Conservation (phyloP, 306 rosid species). For the Dryas drummondii region DNA sequence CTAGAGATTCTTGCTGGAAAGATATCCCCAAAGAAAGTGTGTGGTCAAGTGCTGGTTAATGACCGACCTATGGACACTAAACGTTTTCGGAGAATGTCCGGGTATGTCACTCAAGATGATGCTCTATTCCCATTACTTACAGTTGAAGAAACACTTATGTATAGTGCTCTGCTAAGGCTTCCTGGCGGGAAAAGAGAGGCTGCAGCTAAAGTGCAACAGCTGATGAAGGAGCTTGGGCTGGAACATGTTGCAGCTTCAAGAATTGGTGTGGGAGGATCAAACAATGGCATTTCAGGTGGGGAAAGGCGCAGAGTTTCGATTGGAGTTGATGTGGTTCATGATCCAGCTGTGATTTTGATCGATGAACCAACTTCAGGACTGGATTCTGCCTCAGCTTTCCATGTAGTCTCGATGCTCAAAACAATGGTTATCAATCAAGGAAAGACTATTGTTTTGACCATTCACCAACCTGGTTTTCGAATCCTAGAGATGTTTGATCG, state of each 20-base stretch:
- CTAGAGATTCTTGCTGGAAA: conserved; percentile 86
- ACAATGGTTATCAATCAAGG: conserved; percentile 68
- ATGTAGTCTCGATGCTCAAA: conserved; percentile 72
- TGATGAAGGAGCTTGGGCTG: conserved; percentile 83
- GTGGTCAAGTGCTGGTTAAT: conserved; percentile 80
- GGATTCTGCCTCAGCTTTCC: conserved; percentile 96
- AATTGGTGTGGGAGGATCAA: conserved; percentile 58
- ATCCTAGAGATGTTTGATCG: conserved; percentile 68
- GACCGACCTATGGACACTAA: conserved; percentile 47
- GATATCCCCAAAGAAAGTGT: conserved; percentile 41
- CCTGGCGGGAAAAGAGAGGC: conserved; percentile 51
- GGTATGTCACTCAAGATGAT: conserved; percentile 84
- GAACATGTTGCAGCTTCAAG: conserved; percentile 71
- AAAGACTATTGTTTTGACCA: conserved; percentile 75
- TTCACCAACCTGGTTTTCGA: conserved; percentile 94
- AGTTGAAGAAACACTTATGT: conserved; percentile 85
- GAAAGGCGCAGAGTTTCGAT: conserved; percentile 92
- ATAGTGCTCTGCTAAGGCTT: conserved; percentile 80
- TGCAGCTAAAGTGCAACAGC: conserved; percentile 54
- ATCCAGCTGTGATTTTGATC: conserved; percentile 79
- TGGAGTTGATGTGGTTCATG: conserved; percentile 92
- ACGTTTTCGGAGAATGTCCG: conserved; percentile 57
- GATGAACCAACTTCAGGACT: conserved; percentile 97
- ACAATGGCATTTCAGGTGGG: conserved; percentile 72
- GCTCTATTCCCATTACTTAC: conserved; percentile 81